Base-by-base conservation (phyloP, 805 yeast genomes). In the Candida arabinofermentans region DNA sequence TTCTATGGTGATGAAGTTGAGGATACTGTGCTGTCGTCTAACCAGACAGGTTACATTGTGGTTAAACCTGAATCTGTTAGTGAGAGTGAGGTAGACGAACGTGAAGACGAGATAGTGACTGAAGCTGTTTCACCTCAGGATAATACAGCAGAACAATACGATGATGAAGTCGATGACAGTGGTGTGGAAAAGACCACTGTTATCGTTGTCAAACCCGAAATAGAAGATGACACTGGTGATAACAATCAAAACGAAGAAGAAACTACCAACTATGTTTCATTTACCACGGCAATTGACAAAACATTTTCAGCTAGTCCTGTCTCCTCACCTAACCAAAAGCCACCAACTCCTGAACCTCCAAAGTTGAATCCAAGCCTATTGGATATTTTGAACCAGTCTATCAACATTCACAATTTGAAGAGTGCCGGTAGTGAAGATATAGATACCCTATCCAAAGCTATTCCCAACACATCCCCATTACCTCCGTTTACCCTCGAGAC, bases 291-390 rank as follows among this genome's bases (percentile, higher is more conserved):
- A 10, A 27, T 44, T 3, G 42, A 41, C n/a, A 37, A 37, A 13
- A 33, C 41, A 16, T 4, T 12, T 5, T 22, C 37, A 16, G 24
- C 39, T 14, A 16, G 23, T 13, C 31, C 27, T 4, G 38, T 37
- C 8, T 17, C 30, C 1, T 34, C 53, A 5, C 55, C 55, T n/a
- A n/a, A n/a, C n/a, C 48, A 53, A 2, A 44, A 37, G 12, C 49
- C 44, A 6, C 47, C 51, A 4, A 49, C 57, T 3, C 58, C 62
- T 2, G 58, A 58, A 34, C 59, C 64, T 8, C 55, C 65, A 2
- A 48, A 46, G 24, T 44, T 58, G 12, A 46, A 48, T 27, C 52
- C 58, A 4, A 43, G 44, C 14, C 37, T 56, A 9, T 34, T 53
- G 8, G 53, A 47, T 19, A 17, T 56, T 13, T 39, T 56, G 16